Evolutionary conservation across 345 rosid genomes (phyloP), one percentile per base, ranked within the genome.

Genomic region (Fremontodendron californicum): DNA sequence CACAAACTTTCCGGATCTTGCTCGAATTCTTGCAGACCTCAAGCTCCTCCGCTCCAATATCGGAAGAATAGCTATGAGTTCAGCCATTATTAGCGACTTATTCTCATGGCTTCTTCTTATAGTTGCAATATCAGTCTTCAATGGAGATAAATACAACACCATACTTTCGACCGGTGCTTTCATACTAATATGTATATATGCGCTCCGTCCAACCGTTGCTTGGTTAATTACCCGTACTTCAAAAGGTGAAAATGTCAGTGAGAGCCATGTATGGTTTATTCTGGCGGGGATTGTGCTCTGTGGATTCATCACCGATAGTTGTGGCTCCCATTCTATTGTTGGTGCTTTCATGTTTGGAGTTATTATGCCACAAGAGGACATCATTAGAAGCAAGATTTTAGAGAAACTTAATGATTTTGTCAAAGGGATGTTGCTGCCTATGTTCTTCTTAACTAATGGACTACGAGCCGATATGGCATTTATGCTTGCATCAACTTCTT

Each of bases 291-390:
- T 88, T 16, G 15, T 80, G 67, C 0, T 88, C 4, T 89, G 80
- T 42, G 86, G 86, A 23, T 65, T 90, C 61, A 73, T 88, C 61
- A 84, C 93, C 0, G 92, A 91, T 9, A 79, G 73, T 0, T 83
- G 85, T 23, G 94, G 98, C 9, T 51, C 85, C 7, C 78, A 86
- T 39, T 88, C 96, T 1, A 70, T 89, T 7, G 61, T 86, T 0
- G 98, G 97, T 16, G 90, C 90, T 27, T 93, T 90, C 84, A 37
- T 91, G 79, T 86, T 90, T 15, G 98, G 98, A 3, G 86, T 84
- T 5, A 84, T 89, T 10, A 79, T 93, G 54, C 93, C 94, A 11
- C 77, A 80, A 0, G 89, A 81, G 39, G 86, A 84, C 49, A 67
- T 78, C 11, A 75, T 81, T 15, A 75, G 78, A 57, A 78, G 23